Percentiles rank a stretch among this genome's conserved stretches.
Conservation (phyloP, 352 stramenopile genomes). For the Globisporangium alternatum region DNA sequence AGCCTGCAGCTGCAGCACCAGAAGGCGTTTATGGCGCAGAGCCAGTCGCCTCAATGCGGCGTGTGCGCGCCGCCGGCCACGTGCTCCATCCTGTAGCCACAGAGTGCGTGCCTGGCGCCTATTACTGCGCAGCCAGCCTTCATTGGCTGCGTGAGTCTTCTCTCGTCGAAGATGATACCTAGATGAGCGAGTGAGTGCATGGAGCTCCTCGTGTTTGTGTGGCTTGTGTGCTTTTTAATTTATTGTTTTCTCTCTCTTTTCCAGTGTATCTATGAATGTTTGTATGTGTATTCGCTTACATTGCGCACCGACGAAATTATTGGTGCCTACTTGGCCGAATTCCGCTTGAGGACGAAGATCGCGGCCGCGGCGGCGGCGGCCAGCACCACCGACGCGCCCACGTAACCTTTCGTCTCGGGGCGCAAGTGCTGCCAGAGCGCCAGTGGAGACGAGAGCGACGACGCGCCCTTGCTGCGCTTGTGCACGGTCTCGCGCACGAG, state of each 20-base stretch:
- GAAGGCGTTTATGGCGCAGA: conserved; percentile 76
- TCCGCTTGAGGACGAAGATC: conserved; percentile 46
- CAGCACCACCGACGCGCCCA: conserved; percentile 29
- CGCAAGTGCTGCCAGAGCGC: conserved; percentile 8
- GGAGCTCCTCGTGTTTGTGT: background rate
- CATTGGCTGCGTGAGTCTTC: background rate
- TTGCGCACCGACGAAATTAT: background rate
- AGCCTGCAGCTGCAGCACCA: conserved; percentile 84
- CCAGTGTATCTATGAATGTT: background rate
- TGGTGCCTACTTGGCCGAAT: conserved; percentile 20
- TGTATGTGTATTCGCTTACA: background rate
- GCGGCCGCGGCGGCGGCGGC: conserved; percentile 26
- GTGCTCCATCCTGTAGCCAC: conserved; percentile 60
- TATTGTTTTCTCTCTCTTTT: background rate
- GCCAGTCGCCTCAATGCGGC: conserved; percentile 60
- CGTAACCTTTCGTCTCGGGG: conserved; percentile 28
- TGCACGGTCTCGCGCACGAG: conserved; percentile 53
- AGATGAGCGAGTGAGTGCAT: background rate
- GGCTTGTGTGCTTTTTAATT: background rate
- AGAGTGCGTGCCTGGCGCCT: background rate
- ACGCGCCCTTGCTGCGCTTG: conserved; percentile 13
- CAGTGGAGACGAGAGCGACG: background rate
- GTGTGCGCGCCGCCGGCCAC: conserved; percentile 31
- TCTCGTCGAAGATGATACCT: background rate
- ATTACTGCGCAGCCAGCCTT: background rate